These are phyloP conservation scores for Spizellomyces sp. DNA, from an alignment of 192 early-diverging fungal genomes.

Conservation along the genomic window DNA sequence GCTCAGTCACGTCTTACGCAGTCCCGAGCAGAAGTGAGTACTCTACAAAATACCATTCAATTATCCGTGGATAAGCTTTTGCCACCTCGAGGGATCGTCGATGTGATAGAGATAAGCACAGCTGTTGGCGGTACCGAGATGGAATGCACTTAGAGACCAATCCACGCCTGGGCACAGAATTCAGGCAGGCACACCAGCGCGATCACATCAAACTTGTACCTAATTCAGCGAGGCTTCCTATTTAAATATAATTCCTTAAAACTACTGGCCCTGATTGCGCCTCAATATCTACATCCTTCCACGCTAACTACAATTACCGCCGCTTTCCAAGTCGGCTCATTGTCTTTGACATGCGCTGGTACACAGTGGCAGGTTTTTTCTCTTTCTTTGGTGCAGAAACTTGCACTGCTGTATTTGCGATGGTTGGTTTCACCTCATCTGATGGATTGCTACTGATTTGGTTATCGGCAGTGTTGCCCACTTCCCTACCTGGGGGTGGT, in stretches of 20 bases:
- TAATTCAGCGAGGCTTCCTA: no score
- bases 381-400: neutral
- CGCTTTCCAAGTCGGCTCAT: neutral
- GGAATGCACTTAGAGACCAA: no score
- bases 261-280: no score
- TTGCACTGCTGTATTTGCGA: neutral
- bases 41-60: neutral
- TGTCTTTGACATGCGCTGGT: neutral
- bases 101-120: no score
- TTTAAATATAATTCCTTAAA: no score
- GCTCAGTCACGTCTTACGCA: neutral
- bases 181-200: no score
- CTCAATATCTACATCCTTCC: no score
- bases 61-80: neutral
- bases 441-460: neutral
- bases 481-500: no score
- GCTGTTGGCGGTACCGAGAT: no score
- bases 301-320: no score
- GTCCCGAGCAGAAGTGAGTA: neutral
- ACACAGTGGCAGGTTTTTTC: neutral
- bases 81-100: conserved; percentile 1
- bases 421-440: neutral
- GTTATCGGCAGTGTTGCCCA: neutral
- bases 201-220: no score
- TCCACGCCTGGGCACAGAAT: no score